A percentile compares a stretch with the other conserved stretches of the same genome.
phyloP scores from a whole-genome alignment of 768 basidiomycete genomes.

The Mycena polygramma region DNA sequence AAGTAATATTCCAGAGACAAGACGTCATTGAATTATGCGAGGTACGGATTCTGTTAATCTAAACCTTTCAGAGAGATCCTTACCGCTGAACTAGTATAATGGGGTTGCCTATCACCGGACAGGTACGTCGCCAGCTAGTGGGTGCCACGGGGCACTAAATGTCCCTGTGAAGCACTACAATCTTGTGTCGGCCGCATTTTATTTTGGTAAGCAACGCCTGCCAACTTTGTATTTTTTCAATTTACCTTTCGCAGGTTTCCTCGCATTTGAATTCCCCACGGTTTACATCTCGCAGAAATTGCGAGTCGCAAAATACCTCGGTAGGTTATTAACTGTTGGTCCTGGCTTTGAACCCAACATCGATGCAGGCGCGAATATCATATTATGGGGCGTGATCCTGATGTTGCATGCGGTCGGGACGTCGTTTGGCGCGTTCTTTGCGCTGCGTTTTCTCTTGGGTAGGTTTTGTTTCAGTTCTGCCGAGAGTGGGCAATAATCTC shows the following conservation, averaged over 20 bases:
- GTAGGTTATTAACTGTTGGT: constrained; percentile 44
- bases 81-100: constrained; percentile 59
- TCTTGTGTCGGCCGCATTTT: constrained; percentile 74
- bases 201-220: constrained; percentile 56
- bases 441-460: constrained; percentile 72
- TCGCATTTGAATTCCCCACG: constrained; percentile 76
- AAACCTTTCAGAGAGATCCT: background rate
- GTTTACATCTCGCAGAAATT: constrained; percentile 75
- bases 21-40: constrained; percentile 79
- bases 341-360: background rate
- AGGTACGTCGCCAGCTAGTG: constrained; percentile 50
- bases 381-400: constrained; percentile 70
- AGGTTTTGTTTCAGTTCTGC: constrained; percentile 28
- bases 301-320: constrained; percentile 72
- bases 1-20: constrained; percentile 63
- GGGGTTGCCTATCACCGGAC: constrained; percentile 74
- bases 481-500: background rate
- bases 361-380: constrained; percentile 63
- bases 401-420: constrained; percentile 71
- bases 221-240: background rate
- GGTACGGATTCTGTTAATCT: constrained; percentile 47
- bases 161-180: constrained; percentile 64
- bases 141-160: constrained; percentile 15
- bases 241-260: constrained; percentile 54
- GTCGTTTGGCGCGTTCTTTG: constrained; percentile 74